A percentile compares a stretch with the other conserved stretches of the same genome.
These are phyloP conservation scores for Oryza meridionalis DNA, from an alignment of 176 grass and related monocot genomes.

Conservation along the genomic window DNA sequence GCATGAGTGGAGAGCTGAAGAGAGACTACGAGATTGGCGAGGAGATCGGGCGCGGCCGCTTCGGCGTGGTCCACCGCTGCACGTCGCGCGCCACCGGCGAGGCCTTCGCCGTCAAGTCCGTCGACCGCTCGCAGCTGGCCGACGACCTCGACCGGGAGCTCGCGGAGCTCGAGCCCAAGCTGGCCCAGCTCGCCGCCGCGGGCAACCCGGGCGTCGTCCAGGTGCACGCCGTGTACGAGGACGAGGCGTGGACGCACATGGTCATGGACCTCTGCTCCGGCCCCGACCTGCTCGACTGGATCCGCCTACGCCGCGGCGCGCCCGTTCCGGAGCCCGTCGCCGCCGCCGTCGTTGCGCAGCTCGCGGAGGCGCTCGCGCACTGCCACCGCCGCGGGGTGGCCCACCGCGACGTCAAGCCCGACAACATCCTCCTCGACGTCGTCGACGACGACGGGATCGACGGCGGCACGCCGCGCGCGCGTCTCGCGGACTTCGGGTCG, in stretches of 20 bases:
- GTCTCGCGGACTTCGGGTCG: slow-evolving; percentile 84
- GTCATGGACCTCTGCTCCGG: slow-evolving; percentile 84
- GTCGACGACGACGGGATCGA: background rate
- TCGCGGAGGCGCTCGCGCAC: slow-evolving; percentile 55
- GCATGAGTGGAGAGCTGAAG: slow-evolving; percentile 66
- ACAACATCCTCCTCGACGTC: slow-evolving; percentile 74
- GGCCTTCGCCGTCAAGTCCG: slow-evolving; percentile 73
- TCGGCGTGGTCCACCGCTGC: slow-evolving; percentile 77
- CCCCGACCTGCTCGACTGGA: slow-evolving; percentile 75
- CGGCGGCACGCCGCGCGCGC: slow-evolving; percentile 20
- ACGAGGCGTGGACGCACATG: slow-evolving; percentile 60
- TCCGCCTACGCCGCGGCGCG: slow-evolving; percentile 57
- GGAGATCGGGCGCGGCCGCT: slow-evolving; percentile 82
- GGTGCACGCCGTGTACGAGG: slow-evolving; percentile 75
- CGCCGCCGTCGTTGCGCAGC: slow-evolving; percentile 50
- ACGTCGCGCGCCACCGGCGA: slow-evolving; percentile 71
- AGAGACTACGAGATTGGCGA: slow-evolving; percentile 70
- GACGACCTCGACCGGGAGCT: slow-evolving; percentile 80
- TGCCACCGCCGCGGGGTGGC: slow-evolving; percentile 77
- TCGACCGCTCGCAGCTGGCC: slow-evolving; percentile 67
- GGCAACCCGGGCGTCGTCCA: slow-evolving; percentile 83
- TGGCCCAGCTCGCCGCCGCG: slow-evolving; percentile 55
- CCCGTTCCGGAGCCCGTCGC: slow-evolving; percentile 64
- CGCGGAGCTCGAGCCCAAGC: slow-evolving; percentile 61
- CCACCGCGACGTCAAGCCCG: slow-evolving; percentile 82